Evolutionary conservation across 2,329 filamentous ascomycete species (phyloP), one percentile per base, ranked within the genome.

Genomic region (Hawksworthiomyces lignivorus): DNA sequence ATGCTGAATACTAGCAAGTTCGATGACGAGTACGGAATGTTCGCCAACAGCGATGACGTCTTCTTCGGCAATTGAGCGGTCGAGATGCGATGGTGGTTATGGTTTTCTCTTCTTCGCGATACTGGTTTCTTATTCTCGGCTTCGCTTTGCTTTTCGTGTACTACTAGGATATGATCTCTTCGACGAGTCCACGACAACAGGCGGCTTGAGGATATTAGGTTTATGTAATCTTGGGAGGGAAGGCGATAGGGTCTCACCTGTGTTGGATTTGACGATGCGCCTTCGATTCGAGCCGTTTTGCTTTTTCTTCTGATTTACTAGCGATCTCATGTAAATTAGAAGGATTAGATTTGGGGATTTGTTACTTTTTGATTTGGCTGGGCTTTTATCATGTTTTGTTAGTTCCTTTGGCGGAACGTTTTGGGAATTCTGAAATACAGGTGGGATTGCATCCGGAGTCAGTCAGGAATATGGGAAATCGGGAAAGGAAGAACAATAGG

Each of bases 21-120:
- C 51, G 72, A 74, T 40, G 73, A 76, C 32, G 69, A 71, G 32
- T 73, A 72, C 46, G 64, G 62, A 55, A 71, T 77, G 69, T 75
- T 76, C 50, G 65, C 62, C 21, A 63, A 64, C 48, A 64, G 60
- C 46, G 69, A 73, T 42, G 72, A 75, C 47, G 60, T 75, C 42
- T 73, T 76, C 52, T 77, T 75, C 52, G 63, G 65, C 39, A 49
- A 6, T 36, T 36, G 34, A 15, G 11, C 7, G 11, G 18, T 17
- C n/a, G 7, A 27, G 7, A 19, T 7, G 1, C 10, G 6, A 14
- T 14, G 4, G 35, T 37, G 30, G 21, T 14, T 41, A 19, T 35
- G 31, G 22, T 18, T 21, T 33, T 26, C 24, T 20, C 17, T 29
- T n/a, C n/a, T n/a, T n/a, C n/a, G n/a, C n/a, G n/a, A n/a, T n/a